Conservation (phyloP, 2,329 filamentous ascomycete species). For the Penicillium sp. region DNA sequence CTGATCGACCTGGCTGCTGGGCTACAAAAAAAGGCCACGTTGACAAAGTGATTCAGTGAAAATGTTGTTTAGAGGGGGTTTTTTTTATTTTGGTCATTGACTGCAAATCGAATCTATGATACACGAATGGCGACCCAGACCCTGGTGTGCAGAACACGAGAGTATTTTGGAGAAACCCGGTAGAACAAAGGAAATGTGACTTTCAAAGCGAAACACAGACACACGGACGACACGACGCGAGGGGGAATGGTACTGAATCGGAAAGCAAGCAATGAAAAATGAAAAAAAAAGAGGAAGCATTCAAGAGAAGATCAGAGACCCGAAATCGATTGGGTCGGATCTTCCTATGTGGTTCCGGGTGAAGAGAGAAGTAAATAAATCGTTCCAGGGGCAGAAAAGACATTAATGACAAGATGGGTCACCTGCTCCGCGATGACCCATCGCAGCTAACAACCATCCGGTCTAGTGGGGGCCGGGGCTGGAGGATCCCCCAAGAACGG, state of each 20-base stretch:
- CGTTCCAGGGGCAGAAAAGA: too few relatives aligned
- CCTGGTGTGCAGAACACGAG: slow-evolving; percentile 11
- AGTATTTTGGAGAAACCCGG: slow-evolving; percentile 21
- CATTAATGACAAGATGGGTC: too few relatives aligned
- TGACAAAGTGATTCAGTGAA: too few relatives aligned
- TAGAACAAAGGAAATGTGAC: slow-evolving; percentile 26
- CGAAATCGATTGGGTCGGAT: not conserved
- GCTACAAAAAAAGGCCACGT: too few relatives aligned
- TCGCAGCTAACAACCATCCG: too few relatives aligned
- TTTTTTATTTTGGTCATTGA: slow-evolving; percentile 16
- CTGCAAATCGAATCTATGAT: slow-evolving; percentile 30
- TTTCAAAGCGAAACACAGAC: slow-evolving; percentile 19
- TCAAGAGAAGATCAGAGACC: slow-evolving; percentile 1
- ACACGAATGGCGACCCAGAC: slow-evolving; percentile 25
- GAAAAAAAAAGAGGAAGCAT: slow-evolving; percentile 14
- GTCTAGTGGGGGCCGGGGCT: too few relatives aligned
- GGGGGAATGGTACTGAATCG: slow-evolving; percentile 15
- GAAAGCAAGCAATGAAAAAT: slow-evolving; percentile 17
- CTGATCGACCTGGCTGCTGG: too few relatives aligned
- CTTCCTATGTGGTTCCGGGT: too few relatives aligned
- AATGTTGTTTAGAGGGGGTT: not conserved
- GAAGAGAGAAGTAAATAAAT: too few relatives aligned
- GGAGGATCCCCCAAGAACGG: too few relatives aligned
- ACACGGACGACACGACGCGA: slow-evolving; percentile 14
- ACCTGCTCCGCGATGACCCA: too few relatives aligned